A percentile compares a stretch with the other conserved stretches of the same genome.
Evolutionary conservation across 306 rosid species (phyloP).

Genomic region (Dalbergia oliveri): DNA sequence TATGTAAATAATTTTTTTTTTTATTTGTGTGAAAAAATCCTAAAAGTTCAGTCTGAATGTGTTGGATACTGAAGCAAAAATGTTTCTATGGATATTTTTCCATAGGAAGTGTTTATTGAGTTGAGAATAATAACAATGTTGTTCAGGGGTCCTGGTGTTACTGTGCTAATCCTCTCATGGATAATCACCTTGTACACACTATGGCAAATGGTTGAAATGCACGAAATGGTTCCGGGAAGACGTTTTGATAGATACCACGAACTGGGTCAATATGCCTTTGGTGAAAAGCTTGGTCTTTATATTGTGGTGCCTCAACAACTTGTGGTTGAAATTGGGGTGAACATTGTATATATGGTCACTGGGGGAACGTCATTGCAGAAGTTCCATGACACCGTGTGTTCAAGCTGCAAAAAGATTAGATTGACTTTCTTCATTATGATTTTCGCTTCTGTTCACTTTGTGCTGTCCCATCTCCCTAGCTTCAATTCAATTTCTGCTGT

Average conservation of each 20-base stretch:
- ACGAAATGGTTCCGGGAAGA: constrained; percentile 72
- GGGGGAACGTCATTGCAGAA: constrained; percentile 68
- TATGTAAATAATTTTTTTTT: too few species aligned
- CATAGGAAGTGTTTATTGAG: not conserved
- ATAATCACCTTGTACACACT: constrained; percentile 61
- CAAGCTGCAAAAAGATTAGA: constrained; percentile 47
- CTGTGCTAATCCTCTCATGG: constrained; percentile 44
- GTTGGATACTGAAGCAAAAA: not conserved
- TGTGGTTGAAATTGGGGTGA: constrained; percentile 52
- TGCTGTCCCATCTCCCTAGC: constrained; percentile 73
- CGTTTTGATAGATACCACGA: constrained; percentile 57
- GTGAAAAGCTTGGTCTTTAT: constrained; percentile 69
- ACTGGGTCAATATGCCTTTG: constrained; percentile 72
- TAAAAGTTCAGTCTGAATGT: not conserved
- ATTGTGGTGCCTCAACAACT: constrained; percentile 64
- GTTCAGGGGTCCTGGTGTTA: constrained; percentile 69
- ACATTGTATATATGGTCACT: constrained; percentile 69
- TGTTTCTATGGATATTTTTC: not conserved
- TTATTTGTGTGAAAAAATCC: too few species aligned
- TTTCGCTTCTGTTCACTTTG: constrained; percentile 58
- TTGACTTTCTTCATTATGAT: constrained; percentile 65
- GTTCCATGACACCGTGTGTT: constrained; percentile 49
- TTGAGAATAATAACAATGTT: not conserved
- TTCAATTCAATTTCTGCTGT: constrained; percentile 63
- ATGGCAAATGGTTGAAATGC: constrained; percentile 81